phyloP scores from a whole-genome alignment of 2,329 filamentous ascomycete genomes.

The Talaromyces sp. region DNA sequence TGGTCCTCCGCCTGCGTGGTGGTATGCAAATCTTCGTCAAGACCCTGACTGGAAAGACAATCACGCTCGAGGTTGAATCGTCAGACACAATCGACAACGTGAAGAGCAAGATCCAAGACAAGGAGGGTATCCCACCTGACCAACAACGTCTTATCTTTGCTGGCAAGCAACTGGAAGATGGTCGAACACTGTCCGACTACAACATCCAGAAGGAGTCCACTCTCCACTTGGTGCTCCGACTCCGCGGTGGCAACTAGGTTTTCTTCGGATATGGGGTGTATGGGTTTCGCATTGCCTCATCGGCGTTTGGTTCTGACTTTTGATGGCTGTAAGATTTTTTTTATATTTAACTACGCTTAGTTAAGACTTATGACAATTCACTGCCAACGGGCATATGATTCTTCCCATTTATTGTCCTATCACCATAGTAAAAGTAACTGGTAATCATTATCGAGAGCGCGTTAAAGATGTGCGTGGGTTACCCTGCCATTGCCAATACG shows the following conservation, averaged over 20 bases:
- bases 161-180: constrained; percentile 58
- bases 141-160: constrained; percentile 67
- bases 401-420: background rate
- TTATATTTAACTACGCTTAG: constrained; percentile 5
- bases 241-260: constrained; percentile 46
- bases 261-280: constrained; percentile 12
- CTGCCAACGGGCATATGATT: constrained; percentile 19
- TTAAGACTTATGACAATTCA: constrained; percentile 16
- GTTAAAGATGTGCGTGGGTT: too few species aligned
- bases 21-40: constrained; percentile 85
- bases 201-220: constrained; percentile 59
- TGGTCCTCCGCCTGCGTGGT: constrained; percentile 76
- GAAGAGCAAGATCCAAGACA: constrained; percentile 71
- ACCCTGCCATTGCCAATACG: too few species aligned
- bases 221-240: constrained; percentile 58
- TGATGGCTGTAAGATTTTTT: background rate
- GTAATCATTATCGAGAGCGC: background rate
- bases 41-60: constrained; percentile 70
- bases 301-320: constrained; percentile 28
- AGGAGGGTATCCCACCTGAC: constrained; percentile 70
- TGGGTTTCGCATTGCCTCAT: constrained; percentile 21
- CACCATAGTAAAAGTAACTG: background rate
- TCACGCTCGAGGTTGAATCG: constrained; percentile 62
- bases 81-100: constrained; percentile 68
- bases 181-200: constrained; percentile 49